A percentile compares a stretch with the other conserved stretches of the same genome.
Conservation (phyloP, 2,329 filamentous ascomycete genomes). For the Aspergillus floridensis region DNA sequence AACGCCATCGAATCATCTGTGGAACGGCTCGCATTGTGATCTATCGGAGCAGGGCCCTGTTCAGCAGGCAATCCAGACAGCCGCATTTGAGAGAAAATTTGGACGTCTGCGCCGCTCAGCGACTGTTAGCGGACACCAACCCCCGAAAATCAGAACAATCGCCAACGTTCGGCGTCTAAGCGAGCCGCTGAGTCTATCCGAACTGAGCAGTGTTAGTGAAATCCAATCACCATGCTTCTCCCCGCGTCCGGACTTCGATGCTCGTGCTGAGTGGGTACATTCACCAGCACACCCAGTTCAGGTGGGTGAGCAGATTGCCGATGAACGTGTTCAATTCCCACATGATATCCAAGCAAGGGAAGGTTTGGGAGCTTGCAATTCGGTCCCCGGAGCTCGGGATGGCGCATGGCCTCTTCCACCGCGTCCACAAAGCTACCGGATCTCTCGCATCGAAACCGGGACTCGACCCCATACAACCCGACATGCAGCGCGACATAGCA, state of each 20-base stretch:
- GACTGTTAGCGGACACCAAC: neutral
- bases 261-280: neutral
- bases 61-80: neutral
- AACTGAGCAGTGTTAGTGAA: neutral
- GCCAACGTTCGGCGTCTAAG: neutral
- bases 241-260: neutral
- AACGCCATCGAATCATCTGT: neutral
- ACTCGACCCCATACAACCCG: neutral
- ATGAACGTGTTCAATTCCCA: neutral
- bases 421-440: neutral
- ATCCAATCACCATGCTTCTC: neutral
- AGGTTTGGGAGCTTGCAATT: neutral
- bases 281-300: neutral
- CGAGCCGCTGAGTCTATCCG: neutral
- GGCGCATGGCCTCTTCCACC: slow-evolving; percentile 5
- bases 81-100: neutral
- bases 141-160: neutral
- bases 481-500: neutral
- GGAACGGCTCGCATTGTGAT: neutral
- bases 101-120: slow-evolving; percentile 1
- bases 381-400: neutral
- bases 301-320: neutral
- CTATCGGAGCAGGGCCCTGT: neutral
- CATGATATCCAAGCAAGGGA: neutral
- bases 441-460: slow-evolving; percentile 2